Conservation (phyloP, 495 filamentous ascomycete genomes). For the Penicillium canescens region DNA sequence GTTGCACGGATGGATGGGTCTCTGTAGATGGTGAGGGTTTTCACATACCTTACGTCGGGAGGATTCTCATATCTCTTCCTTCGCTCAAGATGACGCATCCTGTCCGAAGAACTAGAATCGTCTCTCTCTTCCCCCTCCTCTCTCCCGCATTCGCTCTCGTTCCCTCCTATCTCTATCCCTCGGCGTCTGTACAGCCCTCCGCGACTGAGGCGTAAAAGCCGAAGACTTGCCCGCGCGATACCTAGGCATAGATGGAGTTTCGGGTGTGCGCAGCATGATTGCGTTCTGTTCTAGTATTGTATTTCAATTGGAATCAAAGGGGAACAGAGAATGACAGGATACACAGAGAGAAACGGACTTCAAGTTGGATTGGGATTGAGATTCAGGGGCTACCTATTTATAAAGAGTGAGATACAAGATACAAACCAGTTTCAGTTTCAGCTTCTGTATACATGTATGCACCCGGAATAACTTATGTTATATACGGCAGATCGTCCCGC, state of each 20-base stretch:
- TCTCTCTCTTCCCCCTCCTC: conserved; percentile 22
- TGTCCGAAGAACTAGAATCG: conserved; percentile 11
- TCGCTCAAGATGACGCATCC: conserved; percentile 28
- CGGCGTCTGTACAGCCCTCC: conserved; percentile 1
- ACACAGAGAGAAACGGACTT: not conserved
- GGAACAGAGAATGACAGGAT: not conserved
- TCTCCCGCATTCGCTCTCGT: not conserved
- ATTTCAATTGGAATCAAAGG: not conserved
- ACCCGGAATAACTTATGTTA: conserved; percentile 1
- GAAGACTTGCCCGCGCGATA: conserved; percentile 47
- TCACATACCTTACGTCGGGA: conserved; percentile 42
- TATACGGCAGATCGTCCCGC: no score
- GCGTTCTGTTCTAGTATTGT: conserved; percentile 1
- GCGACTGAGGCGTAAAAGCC: conserved; percentile 10
- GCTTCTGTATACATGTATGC: conserved; percentile 11
- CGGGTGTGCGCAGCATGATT: conserved; percentile 32
- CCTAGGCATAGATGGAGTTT: conserved; percentile 40
- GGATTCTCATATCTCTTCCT: conserved; percentile 35
- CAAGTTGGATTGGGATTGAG: not conserved
- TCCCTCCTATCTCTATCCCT: conserved; percentile 12
- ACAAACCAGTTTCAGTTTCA: not conserved
- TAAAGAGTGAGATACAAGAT: not conserved
- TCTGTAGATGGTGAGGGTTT: not conserved
- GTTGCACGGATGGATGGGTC: not conserved
- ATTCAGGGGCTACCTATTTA: conserved; percentile 24